A percentile compares a stretch with the other conserved stretches of the same genome.
Conservation (phyloP, 2,329 filamentous ascomycete species). For the Cladosporium sp. region DNA sequence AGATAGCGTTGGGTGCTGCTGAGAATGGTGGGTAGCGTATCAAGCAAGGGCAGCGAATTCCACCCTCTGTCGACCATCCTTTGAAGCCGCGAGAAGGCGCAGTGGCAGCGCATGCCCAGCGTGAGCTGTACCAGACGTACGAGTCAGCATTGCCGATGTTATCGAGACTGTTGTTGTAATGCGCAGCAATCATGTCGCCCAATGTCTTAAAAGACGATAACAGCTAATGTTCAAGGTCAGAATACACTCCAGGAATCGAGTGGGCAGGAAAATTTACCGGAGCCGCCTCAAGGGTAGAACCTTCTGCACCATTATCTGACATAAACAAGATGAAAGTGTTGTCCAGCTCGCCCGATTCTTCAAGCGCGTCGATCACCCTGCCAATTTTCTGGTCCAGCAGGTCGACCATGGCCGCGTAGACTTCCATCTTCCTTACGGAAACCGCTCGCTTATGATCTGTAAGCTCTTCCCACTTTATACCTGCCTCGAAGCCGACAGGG, state of each 20-base stretch:
- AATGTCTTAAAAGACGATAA: constrained; percentile 26
- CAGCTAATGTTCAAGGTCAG: constrained; percentile 28
- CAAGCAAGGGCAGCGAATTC: background rate
- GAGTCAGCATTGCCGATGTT: constrained; percentile 34
- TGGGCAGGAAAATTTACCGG: background rate
- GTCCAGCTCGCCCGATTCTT: constrained; percentile 29
- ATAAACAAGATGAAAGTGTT: constrained; percentile 38
- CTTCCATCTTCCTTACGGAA: constrained; percentile 31
- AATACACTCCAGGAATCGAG: background rate
- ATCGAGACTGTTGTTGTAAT: constrained; percentile 36
- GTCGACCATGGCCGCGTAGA: constrained; percentile 23
- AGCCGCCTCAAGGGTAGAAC: constrained; percentile 10
- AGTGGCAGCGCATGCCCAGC: constrained; percentile 21
- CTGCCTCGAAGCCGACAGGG: constrained; percentile 6
- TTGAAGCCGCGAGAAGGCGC: background rate
- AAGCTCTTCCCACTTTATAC: constrained; percentile 20
- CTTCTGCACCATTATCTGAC: constrained; percentile 38
- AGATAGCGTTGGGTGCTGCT: background rate
- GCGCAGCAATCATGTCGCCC: constrained; percentile 26
- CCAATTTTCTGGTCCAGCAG: constrained; percentile 32
- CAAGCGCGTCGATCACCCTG: constrained; percentile 30
- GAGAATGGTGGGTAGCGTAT: background rate
- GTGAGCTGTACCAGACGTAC: constrained; percentile 36
- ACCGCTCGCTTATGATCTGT: constrained; percentile 27
- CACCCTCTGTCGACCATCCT: background rate